Conservation (phyloP, 2,329 filamentous ascomycete genomes). For the Apiospora marii region DNA sequence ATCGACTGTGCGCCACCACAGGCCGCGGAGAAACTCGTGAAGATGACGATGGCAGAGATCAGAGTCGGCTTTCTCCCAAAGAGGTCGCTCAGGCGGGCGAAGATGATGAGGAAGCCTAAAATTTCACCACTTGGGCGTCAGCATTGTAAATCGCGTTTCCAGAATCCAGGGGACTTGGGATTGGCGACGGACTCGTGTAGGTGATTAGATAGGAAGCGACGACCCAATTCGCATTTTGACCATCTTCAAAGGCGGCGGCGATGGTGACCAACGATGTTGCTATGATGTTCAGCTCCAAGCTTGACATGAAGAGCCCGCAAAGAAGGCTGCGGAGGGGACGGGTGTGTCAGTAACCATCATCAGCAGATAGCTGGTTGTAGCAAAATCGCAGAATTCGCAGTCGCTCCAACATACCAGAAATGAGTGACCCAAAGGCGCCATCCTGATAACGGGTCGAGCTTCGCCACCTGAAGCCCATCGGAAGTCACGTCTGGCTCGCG, state of each 20-base stretch:
- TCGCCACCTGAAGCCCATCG: background rate
- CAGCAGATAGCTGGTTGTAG: background rate
- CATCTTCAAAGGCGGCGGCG: background rate
- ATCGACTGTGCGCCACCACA: background rate
- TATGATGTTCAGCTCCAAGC: background rate
- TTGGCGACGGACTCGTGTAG: background rate
- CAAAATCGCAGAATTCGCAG: no score
- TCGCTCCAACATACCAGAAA: background rate
- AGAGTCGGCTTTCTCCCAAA: background rate
- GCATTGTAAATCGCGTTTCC: no score
- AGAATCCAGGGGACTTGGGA: background rate
- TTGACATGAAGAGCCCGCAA: background rate
- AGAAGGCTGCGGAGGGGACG: background rate
- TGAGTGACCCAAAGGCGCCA: conserved; percentile 1
- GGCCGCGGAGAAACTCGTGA: background rate
- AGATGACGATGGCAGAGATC: background rate
- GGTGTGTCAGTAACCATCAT: background rate
- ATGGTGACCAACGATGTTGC: background rate
- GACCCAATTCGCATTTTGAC: background rate
- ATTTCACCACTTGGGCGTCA: background rate
- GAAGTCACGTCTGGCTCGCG: background rate
- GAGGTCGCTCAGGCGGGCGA: background rate
- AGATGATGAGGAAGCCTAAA: background rate
- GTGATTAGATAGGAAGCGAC: background rate
- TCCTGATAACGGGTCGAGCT: background rate